Base-by-base conservation (phyloP, 1,284 basidiomycete genomes). In the Baeospora myosura region DNA sequence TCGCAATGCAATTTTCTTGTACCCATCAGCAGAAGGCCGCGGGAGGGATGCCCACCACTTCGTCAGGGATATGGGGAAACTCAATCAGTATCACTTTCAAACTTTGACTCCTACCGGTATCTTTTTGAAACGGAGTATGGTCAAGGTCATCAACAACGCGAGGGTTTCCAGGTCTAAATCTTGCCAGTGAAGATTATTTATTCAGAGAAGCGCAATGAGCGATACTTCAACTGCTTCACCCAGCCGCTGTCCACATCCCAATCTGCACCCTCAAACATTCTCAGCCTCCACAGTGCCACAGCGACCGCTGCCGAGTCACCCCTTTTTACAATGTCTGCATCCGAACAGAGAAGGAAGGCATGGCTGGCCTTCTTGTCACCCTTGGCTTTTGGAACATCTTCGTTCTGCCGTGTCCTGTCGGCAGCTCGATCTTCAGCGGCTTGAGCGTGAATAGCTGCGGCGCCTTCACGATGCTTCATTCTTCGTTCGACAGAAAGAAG, bases 261-360 rank as follows among this genome's bases (percentile, higher is more conserved):
- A 5, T 59, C 63, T 14, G 54, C 65, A 2, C 74, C 72, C 51
- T 86, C 79, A 70, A 80, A 88, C 73, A 88, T 76, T 44, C 78
- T 67, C 35, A 87, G 45, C 46, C 86, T 73, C 85, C 85, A 88
- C 16, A 88, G 53, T 1, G 86, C 82, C 37, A 81, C 71, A 0
- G 78, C 79, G 8, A 82, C 60, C 4, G 77, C 69, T 2, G 72
- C 76, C 3, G 71, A 63, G 52, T 88, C 85, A 0, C 69, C 78
- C 31, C 75, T 64, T 40, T 58, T 56, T 10, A 72, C 51, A 0
- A 71, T 75, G 14, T 64, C 53, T 20, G 59, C 62, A 44, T 74
- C 68, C 5, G 81, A 76, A 43, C 59, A 65, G 8, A 88, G 51
- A n/a, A 86, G 51, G 52, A 82, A 84, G 2, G 81, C 84, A 54